These are phyloP conservation scores for Royoungia palumana DNA, from an alignment of 768 basidiomycete species.

Conservation along the genomic window DNA sequence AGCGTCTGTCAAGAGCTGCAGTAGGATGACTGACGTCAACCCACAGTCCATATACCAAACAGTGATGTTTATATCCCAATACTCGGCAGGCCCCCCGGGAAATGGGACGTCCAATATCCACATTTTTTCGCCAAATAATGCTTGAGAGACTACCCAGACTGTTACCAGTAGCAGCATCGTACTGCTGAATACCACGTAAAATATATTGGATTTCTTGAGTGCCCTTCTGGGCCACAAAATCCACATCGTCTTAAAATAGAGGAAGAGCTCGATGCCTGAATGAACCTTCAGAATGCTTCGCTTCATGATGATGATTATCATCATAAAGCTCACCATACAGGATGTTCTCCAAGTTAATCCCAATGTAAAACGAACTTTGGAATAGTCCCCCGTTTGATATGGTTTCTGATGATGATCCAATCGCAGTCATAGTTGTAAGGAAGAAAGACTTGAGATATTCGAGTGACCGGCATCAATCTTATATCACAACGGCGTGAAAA, in stretches of 20 bases:
- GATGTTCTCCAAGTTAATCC: background rate
- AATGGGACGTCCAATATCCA: conserved; percentile 30
- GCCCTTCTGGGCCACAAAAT: background rate
- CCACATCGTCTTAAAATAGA: conserved; percentile 17
- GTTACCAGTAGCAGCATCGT: conserved; percentile 26
- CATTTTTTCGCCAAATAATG: conserved; percentile 19
- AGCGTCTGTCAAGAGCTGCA: conserved; percentile 32
- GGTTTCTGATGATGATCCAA: no score
- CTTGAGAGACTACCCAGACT: conserved; percentile 17
- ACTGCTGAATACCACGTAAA: conserved; percentile 14
- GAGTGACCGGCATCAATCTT: no score
- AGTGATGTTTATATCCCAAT: conserved; percentile 12
- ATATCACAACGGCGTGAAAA: no score
- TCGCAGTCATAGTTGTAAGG: no score
- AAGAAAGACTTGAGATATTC: no score
- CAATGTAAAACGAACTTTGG: background rate
- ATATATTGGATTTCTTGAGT: background rate
- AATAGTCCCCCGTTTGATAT: no score
- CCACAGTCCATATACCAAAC: conserved; percentile 19
- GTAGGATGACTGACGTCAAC: conserved; percentile 14
- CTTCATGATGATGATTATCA: background rate
- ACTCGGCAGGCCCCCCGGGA: conserved; percentile 31
- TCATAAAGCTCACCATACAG: background rate
- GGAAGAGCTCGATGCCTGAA: conserved; percentile 14
- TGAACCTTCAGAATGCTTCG: background rate